Base-by-base conservation (phyloP, 2,329 filamentous ascomycete species). In the Cladosporium velox region DNA sequence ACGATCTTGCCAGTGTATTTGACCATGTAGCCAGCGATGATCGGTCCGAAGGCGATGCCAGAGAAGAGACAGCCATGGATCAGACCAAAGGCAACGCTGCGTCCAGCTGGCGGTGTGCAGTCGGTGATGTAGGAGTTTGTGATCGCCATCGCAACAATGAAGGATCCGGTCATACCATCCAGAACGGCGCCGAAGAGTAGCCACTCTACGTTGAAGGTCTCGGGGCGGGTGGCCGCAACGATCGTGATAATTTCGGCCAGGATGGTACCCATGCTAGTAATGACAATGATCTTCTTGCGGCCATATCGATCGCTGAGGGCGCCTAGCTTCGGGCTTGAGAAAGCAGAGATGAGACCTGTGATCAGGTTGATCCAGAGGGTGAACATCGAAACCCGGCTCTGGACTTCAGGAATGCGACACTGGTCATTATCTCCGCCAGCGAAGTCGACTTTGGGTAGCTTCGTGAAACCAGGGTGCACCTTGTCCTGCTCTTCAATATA, bases 81-180 rank as follows among this genome's bases (percentile, higher is more conserved):
- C 75, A 93, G 94, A 7, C 92, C 93, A 77, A 98, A 95, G 4
- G 89, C 87, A 8, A 96, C 90, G 67, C 90, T 91, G 24, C 95
- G 88, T 73, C 87, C 87, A 34, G 91, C 90, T 0, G 93, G 91
- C 4, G 90, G 83, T 0, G 93, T 94, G 78, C 92, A 97, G 77
- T 99, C 95, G 49, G 92, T 89, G 14, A 91, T 90, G 77, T 98
- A 99, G 0, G 94, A 92, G 76, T 96, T 90, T 26, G 88, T 89
- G 66, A 96, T 81, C 55, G 90, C 88, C 82, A 90, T 90, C 32
- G 90, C 90, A 0, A 92, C 87, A 1, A 93, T 96, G 76, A 97
- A 97, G 0, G 93, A 97, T 8, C 95, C 95, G 11, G 88, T 88
- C 5, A 97, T 74, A 4, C 95, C 95, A 74, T 99, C 95, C 55